phyloP scores from a whole-genome alignment of 2,329 filamentous ascomycete species.

The Aspergillus glaucus region DNA sequence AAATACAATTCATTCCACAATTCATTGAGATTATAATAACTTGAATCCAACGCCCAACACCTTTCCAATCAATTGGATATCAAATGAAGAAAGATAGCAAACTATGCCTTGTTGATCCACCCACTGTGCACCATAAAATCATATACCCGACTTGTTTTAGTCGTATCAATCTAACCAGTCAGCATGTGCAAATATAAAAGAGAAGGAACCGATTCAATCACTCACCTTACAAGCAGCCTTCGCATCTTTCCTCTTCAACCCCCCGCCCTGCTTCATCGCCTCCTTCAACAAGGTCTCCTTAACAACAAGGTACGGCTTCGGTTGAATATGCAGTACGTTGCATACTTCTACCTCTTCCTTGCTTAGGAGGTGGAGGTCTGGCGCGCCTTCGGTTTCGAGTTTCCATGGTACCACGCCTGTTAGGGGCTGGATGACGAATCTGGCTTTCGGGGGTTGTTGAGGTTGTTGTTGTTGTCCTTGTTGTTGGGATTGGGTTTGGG shows the following conservation, averaged over 20 bases:
- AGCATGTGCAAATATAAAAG: slow-evolving; percentile 1
- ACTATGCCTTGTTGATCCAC: slow-evolving; percentile 78
- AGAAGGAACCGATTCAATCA: slow-evolving; percentile 18
- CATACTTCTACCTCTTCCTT: slow-evolving; percentile 82
- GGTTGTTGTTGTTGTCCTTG: neutral
- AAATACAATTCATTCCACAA: neutral
- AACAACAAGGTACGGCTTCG: slow-evolving; percentile 90
- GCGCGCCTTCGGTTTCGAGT: slow-evolving; percentile 66
- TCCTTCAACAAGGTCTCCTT: slow-evolving; percentile 91
- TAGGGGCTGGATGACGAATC: slow-evolving; percentile 47
- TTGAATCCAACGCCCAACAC: neutral
- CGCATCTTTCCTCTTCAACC: slow-evolving; percentile 88
- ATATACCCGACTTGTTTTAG: slow-evolving; percentile 79
- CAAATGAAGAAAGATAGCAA: slow-evolving; percentile 3
- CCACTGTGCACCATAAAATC: slow-evolving; percentile 92
- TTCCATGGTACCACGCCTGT: slow-evolving; percentile 48
- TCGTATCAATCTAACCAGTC: slow-evolving; percentile 61
- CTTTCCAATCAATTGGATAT: slow-evolving; percentile 10
- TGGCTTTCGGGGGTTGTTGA: slow-evolving; percentile 35
- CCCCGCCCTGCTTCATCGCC: slow-evolving; percentile 79
- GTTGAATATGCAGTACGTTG: slow-evolving; percentile 73
- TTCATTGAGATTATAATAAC: neutral
- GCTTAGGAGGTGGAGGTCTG: slow-evolving; percentile 77
- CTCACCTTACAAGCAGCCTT: slow-evolving; percentile 65
- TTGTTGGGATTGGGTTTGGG: neutral